Conservation (phyloP, 345 rosid species). For the Tarenaya hassleriana region DNA sequence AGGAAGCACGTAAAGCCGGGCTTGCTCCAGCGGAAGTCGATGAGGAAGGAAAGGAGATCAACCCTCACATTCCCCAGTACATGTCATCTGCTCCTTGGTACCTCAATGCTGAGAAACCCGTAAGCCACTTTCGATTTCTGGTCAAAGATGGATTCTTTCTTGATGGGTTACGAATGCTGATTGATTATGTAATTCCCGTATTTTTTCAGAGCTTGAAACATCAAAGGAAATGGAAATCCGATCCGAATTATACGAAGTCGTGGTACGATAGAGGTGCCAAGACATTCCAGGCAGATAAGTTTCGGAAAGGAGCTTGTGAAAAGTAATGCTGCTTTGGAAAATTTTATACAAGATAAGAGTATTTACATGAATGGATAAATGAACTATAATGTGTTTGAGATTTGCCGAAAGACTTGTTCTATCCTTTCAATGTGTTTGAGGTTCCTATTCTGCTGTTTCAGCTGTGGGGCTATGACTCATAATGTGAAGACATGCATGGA, state of each 20-base stretch:
- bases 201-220: constrained; percentile 48
- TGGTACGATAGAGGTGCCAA: constrained; percentile 61
- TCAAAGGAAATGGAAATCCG: constrained; percentile 65
- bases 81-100: constrained; percentile 80
- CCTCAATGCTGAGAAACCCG: constrained; percentile 51
- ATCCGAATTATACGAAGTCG: constrained; percentile 48
- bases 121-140: constrained; percentile 19
- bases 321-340: constrained; percentile 30
- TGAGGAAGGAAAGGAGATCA: constrained; percentile 70
- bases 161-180: neutral
- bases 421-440: neutral
- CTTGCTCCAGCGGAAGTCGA: constrained; percentile 77
- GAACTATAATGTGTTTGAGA: too few species aligned
- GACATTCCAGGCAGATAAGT: constrained; percentile 42
- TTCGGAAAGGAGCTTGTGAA: constrained; percentile 51
- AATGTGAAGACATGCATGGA: constrained; percentile 58
- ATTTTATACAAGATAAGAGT: neutral
- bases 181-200: neutral
- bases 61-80: constrained; percentile 71
- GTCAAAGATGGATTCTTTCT: neutral
- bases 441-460: constrained; percentile 16
- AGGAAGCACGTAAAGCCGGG: constrained; percentile 67
- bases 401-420: neutral
- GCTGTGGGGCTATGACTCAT: constrained; percentile 88
- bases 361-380: too few species aligned